Evolutionary conservation across 1,284 basidiomycete genomes (phyloP), one percentile per base, ranked within the genome.

Genomic region (Cronartium ribicola): DNA sequence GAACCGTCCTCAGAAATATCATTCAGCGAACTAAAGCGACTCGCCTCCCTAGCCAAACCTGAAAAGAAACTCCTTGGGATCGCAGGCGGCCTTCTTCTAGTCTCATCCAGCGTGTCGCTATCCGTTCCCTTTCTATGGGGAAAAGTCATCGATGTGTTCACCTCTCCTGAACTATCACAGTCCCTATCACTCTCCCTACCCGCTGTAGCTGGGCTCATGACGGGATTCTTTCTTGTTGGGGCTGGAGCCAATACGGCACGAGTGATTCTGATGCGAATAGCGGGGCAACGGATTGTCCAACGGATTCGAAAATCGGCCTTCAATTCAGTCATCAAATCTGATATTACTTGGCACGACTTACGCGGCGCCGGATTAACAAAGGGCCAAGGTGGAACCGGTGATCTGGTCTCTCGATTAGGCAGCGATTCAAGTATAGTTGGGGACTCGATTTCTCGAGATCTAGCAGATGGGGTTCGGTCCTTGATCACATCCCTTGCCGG

Each of bases 341-440:
- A 79, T 66, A 77, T 79, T 20, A 76, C 77, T 14, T 79, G 79
- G 79, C 78, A 79, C 61, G 79, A 79, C 57, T 70, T 79, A 3
- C 78, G 41, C 14, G 67, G 65, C 22, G 22, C 62, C 13, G n/a
- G n/a, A 4, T 20, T 37, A 20, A 41, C 69, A 5, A 41, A 59
- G 79, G 91, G 95, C 3, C 94, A 97, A 82, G 87, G 87, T 60
- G 92, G 92, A 0, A 93, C 94, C 75, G 96, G 95, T 13, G 96
- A 98, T 80, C 90, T 97, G 10, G 84, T 98, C 57, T 94, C 92
- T 80, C 84, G 95, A 61, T 85, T 98, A 48, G 94, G 90, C 75
- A 90, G 90, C 5, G 95, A 98, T 81, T 91, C 92, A 10, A 92
- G 88, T 79, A 91, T 98, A 76, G 91, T 98, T 55, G 96, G 96